Base-by-base conservation (phyloP, 1,284 basidiomycete species). In the Leccinum cinnamomeum region DNA sequence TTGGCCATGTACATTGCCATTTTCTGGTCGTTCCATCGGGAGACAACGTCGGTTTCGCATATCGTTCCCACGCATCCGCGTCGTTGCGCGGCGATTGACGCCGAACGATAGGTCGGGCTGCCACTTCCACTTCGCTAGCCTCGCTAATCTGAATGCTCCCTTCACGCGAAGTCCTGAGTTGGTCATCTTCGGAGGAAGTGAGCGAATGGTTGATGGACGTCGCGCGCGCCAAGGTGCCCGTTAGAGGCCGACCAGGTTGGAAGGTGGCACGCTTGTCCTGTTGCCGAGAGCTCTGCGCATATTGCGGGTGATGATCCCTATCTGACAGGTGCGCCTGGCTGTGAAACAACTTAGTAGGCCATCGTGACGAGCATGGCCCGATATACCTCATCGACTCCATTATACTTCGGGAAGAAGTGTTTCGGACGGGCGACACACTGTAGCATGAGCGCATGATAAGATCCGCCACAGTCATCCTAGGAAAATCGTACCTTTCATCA, bases 1-100 rank as follows among this genome's bases (percentile, higher is more conserved):
- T 70, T 35, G 72, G 65, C 75, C 73, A 75, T 57, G 72, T 76
- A 67, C 73, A 77, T 62, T 76, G 67, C 73, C 73, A 75, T 64
- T 75, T 77, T 62, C 73, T 75, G 51, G 75, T 69, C 14, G 75
- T 69, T 16, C 73, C 73, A 64, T 77, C 76, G 14, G 72, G 14
- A 53, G 75, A 73, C 62, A 77, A 58, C 20, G 76, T 77, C 59
- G 74, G 76, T 53, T 75, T 72, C 23, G 73, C 73, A 54, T 76
- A 74, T 51, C 71, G 68, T 53, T 75, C 73, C 73, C 73, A 75
- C 56, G 67, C 59, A 14, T 77, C 73, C 46, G 53, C 59, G 35
- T 74, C 74, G 35, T 58, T 58, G 44, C 74, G 74, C 8, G 73
- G 72, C 6, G 75, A 74, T n/a, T 58, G 71, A 53, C 70, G 72